Conservation (phyloP, 2,329 filamentous ascomycete genomes). For the Xylaria multiplex region DNA sequence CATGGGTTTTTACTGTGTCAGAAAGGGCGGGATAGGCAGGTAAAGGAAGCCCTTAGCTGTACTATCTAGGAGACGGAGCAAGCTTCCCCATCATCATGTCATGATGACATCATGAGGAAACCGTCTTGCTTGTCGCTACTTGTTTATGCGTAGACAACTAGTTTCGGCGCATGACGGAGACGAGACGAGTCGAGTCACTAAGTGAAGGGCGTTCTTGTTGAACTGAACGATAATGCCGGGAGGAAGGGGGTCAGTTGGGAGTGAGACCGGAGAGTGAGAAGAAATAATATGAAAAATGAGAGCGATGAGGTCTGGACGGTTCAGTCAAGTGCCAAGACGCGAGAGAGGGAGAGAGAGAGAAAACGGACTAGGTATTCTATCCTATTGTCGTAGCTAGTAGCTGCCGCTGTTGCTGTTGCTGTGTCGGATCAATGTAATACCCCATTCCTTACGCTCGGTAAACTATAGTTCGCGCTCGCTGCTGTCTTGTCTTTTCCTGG, state of each 20-base stretch:
- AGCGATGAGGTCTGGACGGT: constrained; percentile 22
- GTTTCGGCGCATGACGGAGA: neutral
- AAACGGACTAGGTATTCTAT: neutral
- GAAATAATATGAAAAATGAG: constrained; percentile 21
- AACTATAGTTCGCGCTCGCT: neutral
- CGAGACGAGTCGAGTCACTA: neutral
- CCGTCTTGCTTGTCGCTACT: neutral
- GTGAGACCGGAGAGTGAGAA: neutral
- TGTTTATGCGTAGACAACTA: constrained; percentile 1
- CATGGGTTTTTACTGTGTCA: constrained; percentile 19
- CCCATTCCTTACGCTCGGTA: constrained; percentile 36
- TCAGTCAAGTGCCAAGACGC: constrained; percentile 8
- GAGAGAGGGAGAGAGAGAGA: constrained; percentile 12
- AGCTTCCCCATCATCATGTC: constrained; percentile 7
- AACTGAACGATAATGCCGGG: neutral
- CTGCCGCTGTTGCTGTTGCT: constrained; percentile 16
- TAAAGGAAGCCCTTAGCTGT: constrained; percentile 3
- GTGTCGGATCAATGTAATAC: constrained; percentile 43
- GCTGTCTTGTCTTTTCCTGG: neutral
- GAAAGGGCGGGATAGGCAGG: neutral
- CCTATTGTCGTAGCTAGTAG: constrained; percentile 22
- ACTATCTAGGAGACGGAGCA: constrained; percentile 3
- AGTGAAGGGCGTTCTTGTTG: constrained; percentile 1
- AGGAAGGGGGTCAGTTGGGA: neutral
- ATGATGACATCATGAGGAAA: neutral